Base-by-base conservation (phyloP, 257 asterid species). In the Ligustrum vulgare region DNA sequence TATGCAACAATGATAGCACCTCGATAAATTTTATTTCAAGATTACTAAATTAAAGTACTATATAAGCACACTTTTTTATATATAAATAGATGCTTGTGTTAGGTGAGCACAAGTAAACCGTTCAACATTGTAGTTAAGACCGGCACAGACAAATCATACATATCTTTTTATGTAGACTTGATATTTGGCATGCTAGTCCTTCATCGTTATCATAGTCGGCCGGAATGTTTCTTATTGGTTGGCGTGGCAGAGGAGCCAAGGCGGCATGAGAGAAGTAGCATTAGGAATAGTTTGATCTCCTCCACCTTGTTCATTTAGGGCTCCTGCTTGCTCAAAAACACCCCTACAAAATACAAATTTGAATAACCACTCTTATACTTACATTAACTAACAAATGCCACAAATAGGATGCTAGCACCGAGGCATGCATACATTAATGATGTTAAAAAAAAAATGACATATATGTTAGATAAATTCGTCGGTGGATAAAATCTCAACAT, bases 221-320 rank as follows among this genome's bases (percentile, higher is more conserved):
- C 18, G 15, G 67, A 60, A 60, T 23, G 0, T 23, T 60, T 25
- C 11, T 60, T 25, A 41, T 33, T 73, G 78, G 70, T 79, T 71
- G 41, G 49, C 69, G 9, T 62, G 86, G 58, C 73, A 80, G 74
- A 81, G 70, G 77, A 86, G 63, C 90, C 90, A 86, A 11, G 85
- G 81, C 10, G 85, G 86, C 31, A 86, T 39, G 43, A 20, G 23
- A 2, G 85, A 64, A 66, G 72, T 84, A 11, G 75, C 28, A 34
- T 68, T 64, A 1, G 39, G 43, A 13, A 15, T 28, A 68, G 47
- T 37, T 23, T 70, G 70, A 68, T 45, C 75, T 8, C 81, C 71
- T 36, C 64, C 72, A 6, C 43, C 78, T 67, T 2, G 70, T 58
- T 35, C 65, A 23, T 58, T 73, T 7, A 0, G 18, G 68, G 54